Conservation (phyloP, 345 rosid genomes). For the Xanthoceras sorbifolium region DNA sequence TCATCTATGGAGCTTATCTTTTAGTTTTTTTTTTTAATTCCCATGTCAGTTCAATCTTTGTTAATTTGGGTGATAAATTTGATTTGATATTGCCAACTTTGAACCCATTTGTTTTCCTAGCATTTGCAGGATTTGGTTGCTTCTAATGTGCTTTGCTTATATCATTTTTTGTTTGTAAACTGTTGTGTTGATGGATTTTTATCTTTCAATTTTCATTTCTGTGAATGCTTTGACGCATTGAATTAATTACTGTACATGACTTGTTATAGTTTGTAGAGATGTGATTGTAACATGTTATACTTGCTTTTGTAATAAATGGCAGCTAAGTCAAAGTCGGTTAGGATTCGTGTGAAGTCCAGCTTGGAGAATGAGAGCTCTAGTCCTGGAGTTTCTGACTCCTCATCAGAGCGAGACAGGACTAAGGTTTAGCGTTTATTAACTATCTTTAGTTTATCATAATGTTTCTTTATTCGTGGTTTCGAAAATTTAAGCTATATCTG, state of each 20-base stretch:
- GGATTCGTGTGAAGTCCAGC: conserved; percentile 39
- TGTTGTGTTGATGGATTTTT: not conserved
- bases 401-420: conserved; percentile 22
- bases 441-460: not conserved
- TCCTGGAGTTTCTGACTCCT: conserved; percentile 23
- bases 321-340: conserved; percentile 29
- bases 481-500: not conserved
- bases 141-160: not conserved
- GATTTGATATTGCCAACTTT: not conserved
- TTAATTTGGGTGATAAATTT: not conserved
- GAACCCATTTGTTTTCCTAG: too few species aligned
- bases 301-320: conserved; percentile 15
- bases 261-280: not conserved
- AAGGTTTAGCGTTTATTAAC: conserved; percentile 30
- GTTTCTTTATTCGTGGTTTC: not conserved
- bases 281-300: not conserved
- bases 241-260: not conserved
- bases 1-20: not conserved
- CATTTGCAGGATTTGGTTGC: not conserved
- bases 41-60: not conserved
- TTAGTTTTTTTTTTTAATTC: not conserved
- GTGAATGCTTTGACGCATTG: not conserved
- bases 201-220: not conserved
- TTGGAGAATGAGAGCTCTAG: conserved; percentile 31
- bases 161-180: not conserved